phyloP scores from a whole-genome alignment of 2,329 filamentous ascomycete genomes.

The Pyrenophora seminiperda region DNA sequence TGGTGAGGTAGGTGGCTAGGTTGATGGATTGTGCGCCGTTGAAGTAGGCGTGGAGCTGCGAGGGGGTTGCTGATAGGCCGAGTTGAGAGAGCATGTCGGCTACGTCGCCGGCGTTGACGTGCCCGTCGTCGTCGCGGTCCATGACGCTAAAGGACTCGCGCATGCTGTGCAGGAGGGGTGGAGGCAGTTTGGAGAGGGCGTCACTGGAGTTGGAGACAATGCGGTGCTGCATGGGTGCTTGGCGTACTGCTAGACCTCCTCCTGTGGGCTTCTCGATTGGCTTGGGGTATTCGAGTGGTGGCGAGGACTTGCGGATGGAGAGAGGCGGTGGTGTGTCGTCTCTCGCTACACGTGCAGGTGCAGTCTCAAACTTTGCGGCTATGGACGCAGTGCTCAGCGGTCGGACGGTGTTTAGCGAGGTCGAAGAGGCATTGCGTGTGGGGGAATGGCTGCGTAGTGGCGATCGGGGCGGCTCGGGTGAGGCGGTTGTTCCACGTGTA shows the following conservation, averaged over 20 bases:
- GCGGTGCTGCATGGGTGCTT: conserved; percentile 32
- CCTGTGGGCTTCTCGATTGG: conserved; percentile 52
- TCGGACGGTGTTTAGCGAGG: conserved; percentile 28
- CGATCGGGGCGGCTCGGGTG: conserved; percentile 38
- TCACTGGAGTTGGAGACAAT: conserved; percentile 35
- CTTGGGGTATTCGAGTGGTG: conserved; percentile 1
- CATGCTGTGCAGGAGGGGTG: conserved; percentile 82
- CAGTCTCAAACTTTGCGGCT: conserved; percentile 44
- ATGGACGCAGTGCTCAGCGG: conserved; percentile 41
- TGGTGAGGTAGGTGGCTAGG: conserved; percentile 84
- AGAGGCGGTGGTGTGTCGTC: conserved; percentile 37
- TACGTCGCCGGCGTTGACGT: conserved; percentile 81
- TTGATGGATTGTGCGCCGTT: conserved; percentile 73
- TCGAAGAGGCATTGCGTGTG: conserved; percentile 26
- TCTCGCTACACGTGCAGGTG: conserved; percentile 23
- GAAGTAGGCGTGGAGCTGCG: conserved; percentile 81
- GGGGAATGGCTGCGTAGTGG: conserved; percentile 36
- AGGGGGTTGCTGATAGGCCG: conserved; percentile 73
- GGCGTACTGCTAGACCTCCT: conserved; percentile 24
- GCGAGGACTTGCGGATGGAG: conserved; percentile 12
- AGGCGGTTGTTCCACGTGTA: conserved; percentile 36
- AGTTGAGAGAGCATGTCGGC: conserved; percentile 86
- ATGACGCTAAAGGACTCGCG: conserved; percentile 93
- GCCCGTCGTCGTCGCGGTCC: conserved; percentile 84
- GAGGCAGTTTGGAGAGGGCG: conserved; percentile 71